These are phyloP conservation scores for Orbilia brochopaga DNA, from an alignment of 2,329 filamentous ascomycete genomes.

Conservation along the genomic window DNA sequence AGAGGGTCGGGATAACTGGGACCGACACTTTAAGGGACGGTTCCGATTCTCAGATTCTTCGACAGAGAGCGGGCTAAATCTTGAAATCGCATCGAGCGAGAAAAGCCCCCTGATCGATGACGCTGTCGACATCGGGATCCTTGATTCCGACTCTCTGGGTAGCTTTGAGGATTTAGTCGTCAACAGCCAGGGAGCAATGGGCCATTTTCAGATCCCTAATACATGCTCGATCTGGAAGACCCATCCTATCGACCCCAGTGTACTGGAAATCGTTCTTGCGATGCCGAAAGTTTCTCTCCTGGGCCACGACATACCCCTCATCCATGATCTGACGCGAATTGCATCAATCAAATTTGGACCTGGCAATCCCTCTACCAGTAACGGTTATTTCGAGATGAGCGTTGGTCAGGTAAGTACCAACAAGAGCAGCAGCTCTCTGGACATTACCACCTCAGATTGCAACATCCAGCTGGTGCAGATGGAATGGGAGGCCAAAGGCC, in stretches of 20 bases:
- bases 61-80: background rate
- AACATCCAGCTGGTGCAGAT: conserved; percentile 4
- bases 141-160: background rate
- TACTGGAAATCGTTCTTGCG: conserved; percentile 11
- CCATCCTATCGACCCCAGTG: conserved; percentile 5
- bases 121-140: conserved; percentile 9
- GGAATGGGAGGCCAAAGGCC: conserved; percentile 17
- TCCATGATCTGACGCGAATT: conserved; percentile 11
- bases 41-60: conserved; percentile 11
- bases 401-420: conserved; percentile 15
- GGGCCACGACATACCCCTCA: conserved; percentile 10
- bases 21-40: conserved; percentile 16
- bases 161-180: conserved; percentile 15
- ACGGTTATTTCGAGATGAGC: conserved; percentile 6
- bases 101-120: conserved; percentile 6
- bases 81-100: background rate
- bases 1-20: conserved; percentile 7
- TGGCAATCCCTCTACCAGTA: background rate
- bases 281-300: conserved; percentile 16
- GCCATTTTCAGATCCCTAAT: conserved; percentile 10
- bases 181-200: conserved; percentile 3
- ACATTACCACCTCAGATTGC: conserved; percentile 11
- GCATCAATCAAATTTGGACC: conserved; percentile 16
- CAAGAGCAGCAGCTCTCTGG: conserved; percentile 11
- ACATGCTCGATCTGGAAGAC: background rate